A percentile compares a stretch with the other conserved stretches of the same genome.
Conservation (phyloP, 257 asterid genomes). For the Petrea volubilis region DNA sequence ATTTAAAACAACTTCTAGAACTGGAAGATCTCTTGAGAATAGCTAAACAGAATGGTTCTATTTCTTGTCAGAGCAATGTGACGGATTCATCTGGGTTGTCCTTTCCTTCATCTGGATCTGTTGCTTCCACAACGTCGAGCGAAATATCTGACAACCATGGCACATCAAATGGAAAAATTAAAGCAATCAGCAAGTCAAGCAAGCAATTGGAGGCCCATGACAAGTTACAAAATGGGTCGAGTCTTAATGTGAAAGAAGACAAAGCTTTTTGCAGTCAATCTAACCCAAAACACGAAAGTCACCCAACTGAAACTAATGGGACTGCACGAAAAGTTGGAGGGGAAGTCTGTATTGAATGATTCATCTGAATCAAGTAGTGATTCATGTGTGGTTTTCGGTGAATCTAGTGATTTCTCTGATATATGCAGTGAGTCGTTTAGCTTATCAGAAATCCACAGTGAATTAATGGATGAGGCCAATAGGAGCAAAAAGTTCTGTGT, state of each 20-base stretch:
- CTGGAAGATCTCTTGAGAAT: conserved; percentile 70
- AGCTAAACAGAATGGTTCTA: conserved; percentile 51
- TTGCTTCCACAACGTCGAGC: conserved; percentile 41
- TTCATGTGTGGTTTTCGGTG: conserved; percentile 37
- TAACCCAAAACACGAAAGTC: conserved; percentile 49
- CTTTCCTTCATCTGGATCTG: conserved; percentile 39
- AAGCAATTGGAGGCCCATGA: conserved; percentile 41
- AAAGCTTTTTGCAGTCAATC: conserved; percentile 34
- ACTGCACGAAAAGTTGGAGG: conserved; percentile 38
- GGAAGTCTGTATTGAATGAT: conserved; percentile 44
- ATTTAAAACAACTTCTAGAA: conserved; percentile 83
- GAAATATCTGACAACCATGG: conserved; percentile 38
- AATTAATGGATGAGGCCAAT: conserved; percentile 58
- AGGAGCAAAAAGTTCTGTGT: conserved; percentile 66
- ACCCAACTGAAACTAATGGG: conserved; percentile 46
- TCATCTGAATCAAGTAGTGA: conserved; percentile 36
- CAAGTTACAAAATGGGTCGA: conserved; percentile 43
- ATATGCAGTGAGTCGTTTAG: conserved; percentile 47
- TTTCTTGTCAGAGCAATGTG: conserved; percentile 28
- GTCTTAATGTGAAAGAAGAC: conserved; percentile 30
- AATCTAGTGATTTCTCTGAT: conserved; percentile 52
- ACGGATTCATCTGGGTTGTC: conserved; percentile 46
- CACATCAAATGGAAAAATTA: conserved; percentile 47
- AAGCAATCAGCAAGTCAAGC: conserved; percentile 34
- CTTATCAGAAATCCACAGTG: conserved; percentile 52